Conservation (phyloP, 2,329 filamentous ascomycete species). For the Chalara sp. region DNA sequence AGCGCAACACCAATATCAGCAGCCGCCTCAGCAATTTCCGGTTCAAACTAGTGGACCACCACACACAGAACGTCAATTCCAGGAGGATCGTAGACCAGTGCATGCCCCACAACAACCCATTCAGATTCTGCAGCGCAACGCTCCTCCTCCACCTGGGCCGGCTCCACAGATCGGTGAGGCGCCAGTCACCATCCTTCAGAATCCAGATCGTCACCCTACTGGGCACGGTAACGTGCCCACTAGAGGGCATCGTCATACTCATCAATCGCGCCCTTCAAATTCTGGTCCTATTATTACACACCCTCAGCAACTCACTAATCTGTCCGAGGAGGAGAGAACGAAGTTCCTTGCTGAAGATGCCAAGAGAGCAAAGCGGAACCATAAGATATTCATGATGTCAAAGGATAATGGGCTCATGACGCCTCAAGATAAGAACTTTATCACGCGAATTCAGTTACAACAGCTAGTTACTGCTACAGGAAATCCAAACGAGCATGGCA, state of each 20-base stretch:
- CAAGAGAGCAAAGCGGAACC: conserved; percentile 91
- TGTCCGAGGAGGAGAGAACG: conserved; percentile 78
- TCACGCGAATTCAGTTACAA: conserved; percentile 94
- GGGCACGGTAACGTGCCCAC: conserved; percentile 36
- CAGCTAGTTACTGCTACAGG: conserved; percentile 91
- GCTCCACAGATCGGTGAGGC: conserved; percentile 35
- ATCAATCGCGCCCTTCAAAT: conserved; percentile 30
- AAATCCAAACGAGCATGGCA: conserved; percentile 71
- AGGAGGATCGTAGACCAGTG: conserved; percentile 15
- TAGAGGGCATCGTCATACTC: conserved; percentile 26
- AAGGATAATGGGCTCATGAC: conserved; percentile 98
- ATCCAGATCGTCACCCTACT: conserved; percentile 58
- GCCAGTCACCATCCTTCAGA: conserved; percentile 73
- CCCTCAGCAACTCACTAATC: conserved; percentile 65
- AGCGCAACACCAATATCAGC: conserved; percentile 13
- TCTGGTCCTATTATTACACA: conserved; percentile 53
- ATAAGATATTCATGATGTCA: conserved; percentile 91
- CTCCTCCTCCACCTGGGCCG: conserved; percentile 27
- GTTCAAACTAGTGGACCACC: conserved; percentile 17
- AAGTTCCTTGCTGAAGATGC: conserved; percentile 86
- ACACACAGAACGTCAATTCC: not conserved
- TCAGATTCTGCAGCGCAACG: conserved; percentile 24
- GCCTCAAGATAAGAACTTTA: conserved; percentile 98
- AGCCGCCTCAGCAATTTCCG: conserved; percentile 24
- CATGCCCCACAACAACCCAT: conserved; percentile 17